Conservation (phyloP, 2,329 filamentous ascomycete species). For the Zymoseptoria brevis region DNA sequence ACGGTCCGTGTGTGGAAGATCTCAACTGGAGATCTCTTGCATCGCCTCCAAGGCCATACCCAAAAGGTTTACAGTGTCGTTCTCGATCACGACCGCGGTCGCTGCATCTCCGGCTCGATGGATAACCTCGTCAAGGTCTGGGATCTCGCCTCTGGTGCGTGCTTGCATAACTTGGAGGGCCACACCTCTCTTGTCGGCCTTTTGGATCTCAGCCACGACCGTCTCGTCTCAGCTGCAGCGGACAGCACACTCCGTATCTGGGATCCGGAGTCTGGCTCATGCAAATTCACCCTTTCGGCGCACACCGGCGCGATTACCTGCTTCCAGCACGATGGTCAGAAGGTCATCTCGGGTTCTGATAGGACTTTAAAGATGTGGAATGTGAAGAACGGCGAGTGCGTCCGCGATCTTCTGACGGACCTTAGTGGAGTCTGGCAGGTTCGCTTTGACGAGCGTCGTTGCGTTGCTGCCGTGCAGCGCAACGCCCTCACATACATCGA, state of each 20-base stretch:
- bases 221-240: constrained; percentile 87
- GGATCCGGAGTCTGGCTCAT: constrained; percentile 89
- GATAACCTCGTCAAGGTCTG: constrained; percentile 97
- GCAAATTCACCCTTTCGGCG: constrained; percentile 80
- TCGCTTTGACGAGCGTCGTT: constrained; percentile 90
- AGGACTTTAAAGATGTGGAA: constrained; percentile 99
- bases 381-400: constrained; percentile 80
- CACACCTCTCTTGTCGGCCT: constrained; percentile 88
- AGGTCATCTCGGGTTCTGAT: constrained; percentile 93
- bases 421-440: constrained; percentile 98
- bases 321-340: constrained; percentile 94
- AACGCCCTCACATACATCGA: constrained; percentile 92
- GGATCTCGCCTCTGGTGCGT: constrained; percentile 79
- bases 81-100: constrained; percentile 79
- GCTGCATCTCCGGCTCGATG: constrained; percentile 97
- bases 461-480: constrained; percentile 91
- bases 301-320: constrained; percentile 97
- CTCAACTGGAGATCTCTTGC: constrained; percentile 81
- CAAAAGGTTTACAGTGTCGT: constrained; percentile 98
- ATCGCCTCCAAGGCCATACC: constrained; percentile 76
- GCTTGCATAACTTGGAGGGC: constrained; percentile 83
- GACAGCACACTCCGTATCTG: constrained; percentile 94
- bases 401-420: constrained; percentile 86
- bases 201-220: constrained; percentile 79
- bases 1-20: constrained; percentile 96